Evolutionary conservation across 2,329 filamentous ascomycete species (phyloP).

Genomic region (Venturia carpophila): DNA sequence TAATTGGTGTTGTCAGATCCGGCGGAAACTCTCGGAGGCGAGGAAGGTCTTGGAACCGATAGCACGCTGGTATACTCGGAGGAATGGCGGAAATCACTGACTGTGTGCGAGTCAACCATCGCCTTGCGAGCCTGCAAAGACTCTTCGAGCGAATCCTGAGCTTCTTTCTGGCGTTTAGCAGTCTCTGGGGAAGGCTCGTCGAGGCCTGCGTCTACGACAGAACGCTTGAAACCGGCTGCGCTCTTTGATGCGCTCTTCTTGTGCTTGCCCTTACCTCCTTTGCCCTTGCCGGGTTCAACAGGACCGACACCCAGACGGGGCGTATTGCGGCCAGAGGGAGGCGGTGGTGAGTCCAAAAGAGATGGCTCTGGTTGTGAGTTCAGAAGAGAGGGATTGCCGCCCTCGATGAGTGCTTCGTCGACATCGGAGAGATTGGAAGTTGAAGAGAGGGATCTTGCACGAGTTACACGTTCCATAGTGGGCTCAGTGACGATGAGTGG

Average conservation of each 20-base stretch:
- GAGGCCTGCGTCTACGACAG: neutral
- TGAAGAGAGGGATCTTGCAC: slow-evolving; percentile 8
- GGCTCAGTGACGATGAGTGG: slow-evolving; percentile 8
- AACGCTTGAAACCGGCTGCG: slow-evolving; percentile 4
- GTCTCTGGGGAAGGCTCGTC: slow-evolving; percentile 13
- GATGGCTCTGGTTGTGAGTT: slow-evolving; percentile 7
- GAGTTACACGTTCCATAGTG: neutral
- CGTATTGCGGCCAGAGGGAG: slow-evolving; percentile 7
- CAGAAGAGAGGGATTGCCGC: slow-evolving; percentile 5
- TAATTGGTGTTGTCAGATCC: neutral
- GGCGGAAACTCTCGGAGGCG: neutral
- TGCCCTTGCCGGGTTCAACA: slow-evolving; percentile 8
- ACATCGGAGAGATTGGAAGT: slow-evolving; percentile 11
- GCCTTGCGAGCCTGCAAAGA: slow-evolving; percentile 7
- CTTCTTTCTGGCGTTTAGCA: slow-evolving; percentile 7
- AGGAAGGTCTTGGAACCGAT: neutral
- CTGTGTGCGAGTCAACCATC: neutral
- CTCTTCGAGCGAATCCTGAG: slow-evolving; percentile 2
- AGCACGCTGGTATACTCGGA: slow-evolving; percentile 1
- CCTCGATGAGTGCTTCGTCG: slow-evolving; percentile 13
- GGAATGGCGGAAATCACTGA: slow-evolving; percentile 8
- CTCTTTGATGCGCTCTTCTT: slow-evolving; percentile 11
- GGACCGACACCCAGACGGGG: slow-evolving; percentile 3
- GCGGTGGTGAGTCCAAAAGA: slow-evolving; percentile 12
- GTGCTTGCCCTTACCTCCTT: neutral